Evolutionary conservation across 2,329 filamentous ascomycete genomes (phyloP), one percentile per base, ranked within the genome.

Genomic region (Pezizomycotina sp.): DNA sequence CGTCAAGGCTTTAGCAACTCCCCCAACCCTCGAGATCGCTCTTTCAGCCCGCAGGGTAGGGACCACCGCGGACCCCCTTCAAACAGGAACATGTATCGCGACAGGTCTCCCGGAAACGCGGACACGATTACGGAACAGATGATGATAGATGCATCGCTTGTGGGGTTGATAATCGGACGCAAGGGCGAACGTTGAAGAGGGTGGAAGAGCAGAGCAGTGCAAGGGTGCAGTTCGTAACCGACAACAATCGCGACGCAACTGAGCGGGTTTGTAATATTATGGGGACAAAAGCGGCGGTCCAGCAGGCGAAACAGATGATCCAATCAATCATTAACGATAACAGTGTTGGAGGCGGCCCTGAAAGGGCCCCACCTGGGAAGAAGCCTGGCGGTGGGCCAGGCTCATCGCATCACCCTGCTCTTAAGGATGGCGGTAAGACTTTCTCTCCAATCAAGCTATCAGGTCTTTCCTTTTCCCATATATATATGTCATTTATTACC

Each of bases 91-190:
- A 56, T 56, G 28, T 60, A 54, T 41, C 59, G 68, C 50, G 68
- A 75, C 37, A 64, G 73, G 35, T 74, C 72, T 23, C 71, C 74
- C 14, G 59, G 66, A 13, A 54, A 62, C 31, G 63, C 62, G 29
- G 73, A 77, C 49, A 78, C 82, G 48, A 77, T 75, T 51, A 69
- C 70, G 15, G 83, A 92, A 60, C 78, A 76, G 15, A 83, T 92
- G 48, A 70, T 77, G 51, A 82, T 92, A 52, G 82, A 92, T 54
- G 82, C 80, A 14, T 79, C 74, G 50, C 66, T 92, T 30, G 83
- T 92, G 33, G 83, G 83, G 26, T 64, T 92, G 21, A 91, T 92
- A 52, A 92, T 92, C 53, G 83, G 83, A 34, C 73, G 83, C 42
- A 78, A 84, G 53, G 83, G 83, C 48, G 84, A 92, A 92, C 91